Evolutionary conservation across 495 filamentous ascomycete species (phyloP), one percentile per base, ranked within the genome.

Genomic region (Penicillium cinerascens): DNA sequence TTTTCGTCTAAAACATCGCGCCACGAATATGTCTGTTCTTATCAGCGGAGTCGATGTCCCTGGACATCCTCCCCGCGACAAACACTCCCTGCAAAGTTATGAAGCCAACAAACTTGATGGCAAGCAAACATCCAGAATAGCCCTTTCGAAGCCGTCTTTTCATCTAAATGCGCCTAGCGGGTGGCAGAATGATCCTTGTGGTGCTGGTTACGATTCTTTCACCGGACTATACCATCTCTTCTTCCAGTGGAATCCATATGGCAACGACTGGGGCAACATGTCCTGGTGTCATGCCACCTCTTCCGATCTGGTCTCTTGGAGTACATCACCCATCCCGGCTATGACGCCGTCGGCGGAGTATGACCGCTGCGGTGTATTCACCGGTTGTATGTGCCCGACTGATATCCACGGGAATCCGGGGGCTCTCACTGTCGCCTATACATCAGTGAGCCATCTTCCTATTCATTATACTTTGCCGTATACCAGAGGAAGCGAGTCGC

Each of bases 181-280:
- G 22, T 83, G 79, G 78, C 66, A 81, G 67, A 82, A 83, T 50
- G 81, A 83, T 27, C 81, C 81, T 5, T 82, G 78, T 47, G 79
- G 75, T 8, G 61, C 77, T 17, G 74, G 78, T 47, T 83, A 82
- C 43, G 79, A 83, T 53, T 76, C 76, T 13, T 53, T 52, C 16
- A 75, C 70, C 6, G 59, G 64, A 10, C 44, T 61, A 7, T 75
- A 77, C 45, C 74, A 78, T 39, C 26, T 76, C 7, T 69, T 64
- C 41, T 77, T 72, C 54, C 75, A 78, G 63, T 78, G 72, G 68
- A 78, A 78, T 44, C 74, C 75, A 0, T 61, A 63, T 15, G 70
- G 54, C 5, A 74, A 74, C 33, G 64, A 68, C 27, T 78, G 75
- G 74, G 75, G 73, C 18, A 67, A 74, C 40, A 72, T 78, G 15